phyloP scores from a whole-genome alignment of 352 stramenopile species.

The Phytophthora kernoviae region DNA sequence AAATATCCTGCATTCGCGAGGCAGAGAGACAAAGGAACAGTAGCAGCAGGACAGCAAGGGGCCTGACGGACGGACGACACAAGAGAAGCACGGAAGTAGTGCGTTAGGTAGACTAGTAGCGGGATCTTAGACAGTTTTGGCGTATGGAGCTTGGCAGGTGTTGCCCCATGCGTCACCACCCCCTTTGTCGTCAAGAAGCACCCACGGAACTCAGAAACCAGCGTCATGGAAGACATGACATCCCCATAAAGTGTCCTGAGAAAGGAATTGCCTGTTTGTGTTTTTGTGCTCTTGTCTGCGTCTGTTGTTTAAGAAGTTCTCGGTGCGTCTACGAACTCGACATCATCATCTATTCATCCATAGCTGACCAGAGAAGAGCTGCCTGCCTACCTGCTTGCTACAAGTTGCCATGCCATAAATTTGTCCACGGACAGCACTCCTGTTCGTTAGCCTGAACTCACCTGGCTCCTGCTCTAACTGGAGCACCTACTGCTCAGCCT shows the following conservation, averaged over 20 bases:
- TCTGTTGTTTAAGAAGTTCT: background rate
- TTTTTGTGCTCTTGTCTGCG: constrained; percentile 18
- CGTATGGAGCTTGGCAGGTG: constrained; percentile 27
- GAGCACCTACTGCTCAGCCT: constrained; percentile 6
- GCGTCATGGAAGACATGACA: constrained; percentile 29
- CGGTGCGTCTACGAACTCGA: background rate
- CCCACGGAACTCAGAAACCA: constrained; percentile 24
- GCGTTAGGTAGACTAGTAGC: constrained; percentile 27
- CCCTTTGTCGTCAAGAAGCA: constrained; percentile 23
- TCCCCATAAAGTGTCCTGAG: constrained; percentile 31
- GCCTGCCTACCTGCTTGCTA: constrained; percentile 18
- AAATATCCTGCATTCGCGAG: constrained; percentile 31
- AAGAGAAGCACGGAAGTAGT: constrained; percentile 18
- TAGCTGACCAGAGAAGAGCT: constrained; percentile 3
- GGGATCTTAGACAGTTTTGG: constrained; percentile 39
- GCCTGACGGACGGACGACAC: constrained; percentile 10
- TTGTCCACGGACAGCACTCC: background rate
- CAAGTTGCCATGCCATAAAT: constrained; percentile 3
- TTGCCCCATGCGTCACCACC: constrained; percentile 11
- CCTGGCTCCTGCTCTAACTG: constrained; percentile 1
- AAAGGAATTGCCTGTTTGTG: constrained; percentile 39
- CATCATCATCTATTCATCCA: constrained; percentile 21
- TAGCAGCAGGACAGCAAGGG: constrained; percentile 19
- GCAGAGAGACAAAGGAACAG: constrained; percentile 13
- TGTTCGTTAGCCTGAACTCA: background rate